Conservation (phyloP, 1,284 basidiomycete genomes). For the Caloboletus firmus region DNA sequence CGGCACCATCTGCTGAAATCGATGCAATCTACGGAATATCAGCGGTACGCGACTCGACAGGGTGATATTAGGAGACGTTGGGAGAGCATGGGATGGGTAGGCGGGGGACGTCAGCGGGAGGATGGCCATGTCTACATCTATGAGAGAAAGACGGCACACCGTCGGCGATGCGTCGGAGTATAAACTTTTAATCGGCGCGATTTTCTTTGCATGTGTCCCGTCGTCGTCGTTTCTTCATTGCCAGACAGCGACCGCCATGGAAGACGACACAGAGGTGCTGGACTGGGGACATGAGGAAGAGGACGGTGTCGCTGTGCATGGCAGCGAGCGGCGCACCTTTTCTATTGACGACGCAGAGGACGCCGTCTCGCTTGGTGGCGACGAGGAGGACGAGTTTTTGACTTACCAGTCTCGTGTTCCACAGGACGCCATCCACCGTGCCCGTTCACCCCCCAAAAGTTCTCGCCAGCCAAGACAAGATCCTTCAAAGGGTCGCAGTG, state of each 20-base stretch:
- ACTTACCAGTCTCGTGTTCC: conserved; percentile 35
- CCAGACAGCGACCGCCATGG: conserved; percentile 45
- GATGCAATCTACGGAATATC: conserved; percentile 73
- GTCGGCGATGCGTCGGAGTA: conserved; percentile 28
- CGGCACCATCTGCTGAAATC: conserved; percentile 84
- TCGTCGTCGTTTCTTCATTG: conserved; percentile 4
- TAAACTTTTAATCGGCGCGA: conserved; percentile 29
- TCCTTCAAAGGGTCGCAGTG: neutral
- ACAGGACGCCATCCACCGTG: conserved; percentile 18
- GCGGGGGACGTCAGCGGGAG: conserved; percentile 56
- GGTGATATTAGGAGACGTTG: conserved; percentile 36
- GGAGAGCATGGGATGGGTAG: conserved; percentile 39
- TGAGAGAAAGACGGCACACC: conserved; percentile 38
- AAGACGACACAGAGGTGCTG: conserved; percentile 64
- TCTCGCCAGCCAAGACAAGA: conserved; percentile 20
- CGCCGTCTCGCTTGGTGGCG: conserved; percentile 69
- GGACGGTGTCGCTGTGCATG: conserved; percentile 39
- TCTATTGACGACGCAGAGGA: conserved; percentile 59
- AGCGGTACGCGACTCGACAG: conserved; percentile 65
- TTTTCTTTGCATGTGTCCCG: conserved; percentile 18
- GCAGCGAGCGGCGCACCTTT: conserved; percentile 26
- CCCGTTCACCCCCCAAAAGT: conserved; percentile 19
- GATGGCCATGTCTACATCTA: conserved; percentile 39
- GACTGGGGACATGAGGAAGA: conserved; percentile 79
- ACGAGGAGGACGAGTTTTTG: conserved; percentile 59